Base-by-base conservation (phyloP, 23 red algal genomes). In the Pyropia yezoensis region DNA sequence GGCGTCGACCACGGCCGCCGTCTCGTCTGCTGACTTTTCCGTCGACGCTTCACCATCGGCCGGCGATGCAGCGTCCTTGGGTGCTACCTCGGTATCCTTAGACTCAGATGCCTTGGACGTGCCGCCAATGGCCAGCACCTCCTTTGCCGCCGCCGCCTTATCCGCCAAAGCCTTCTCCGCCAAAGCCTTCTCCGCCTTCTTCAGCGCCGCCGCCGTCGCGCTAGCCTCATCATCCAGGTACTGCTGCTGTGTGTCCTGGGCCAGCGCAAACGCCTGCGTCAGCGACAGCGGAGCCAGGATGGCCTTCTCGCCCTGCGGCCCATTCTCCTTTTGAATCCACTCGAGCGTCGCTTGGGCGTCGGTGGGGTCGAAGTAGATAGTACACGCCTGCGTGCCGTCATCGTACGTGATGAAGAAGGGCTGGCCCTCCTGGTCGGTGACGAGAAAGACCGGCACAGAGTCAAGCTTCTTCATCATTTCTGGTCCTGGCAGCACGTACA, bases 321-420 rank as follows among this genome's bases (percentile, higher is more conserved):
- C 69, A 29, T 98, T 89, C 49, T 98, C 71, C 54, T 71, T 39
- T 22, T 87, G 80, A 32, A 98, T 90, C 94, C 94, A 98, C 32
- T 87, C 68, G 16, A 98, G 29, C 11, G 85, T 98, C 33, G 79
- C 60, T 14, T 80, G 57, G 2, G 85, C 94, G 49, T 98, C 94
- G 22, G 57, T 45, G 57, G 82, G 53, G 47, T 97, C 85, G 59
- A 97, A 90, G 65, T 97, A 97, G 29, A 97, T 85, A 27, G 93
- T 86, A 47, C 84, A 97, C 34, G 90, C 74, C 58, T 90, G 85
- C 53, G 91, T 68, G 39, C 85, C 93, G 69, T 90, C 93, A 28
- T 97, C 93, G 19, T 97, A 86, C n/a, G 83, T 90, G 7, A 97
- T 69, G 63, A 90, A 97, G 68, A 97, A 97, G 49, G 93, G 93